Evolutionary conservation across 768 basidiomycete species (phyloP).

Genomic region (Austroboletus eburneus): DNA sequence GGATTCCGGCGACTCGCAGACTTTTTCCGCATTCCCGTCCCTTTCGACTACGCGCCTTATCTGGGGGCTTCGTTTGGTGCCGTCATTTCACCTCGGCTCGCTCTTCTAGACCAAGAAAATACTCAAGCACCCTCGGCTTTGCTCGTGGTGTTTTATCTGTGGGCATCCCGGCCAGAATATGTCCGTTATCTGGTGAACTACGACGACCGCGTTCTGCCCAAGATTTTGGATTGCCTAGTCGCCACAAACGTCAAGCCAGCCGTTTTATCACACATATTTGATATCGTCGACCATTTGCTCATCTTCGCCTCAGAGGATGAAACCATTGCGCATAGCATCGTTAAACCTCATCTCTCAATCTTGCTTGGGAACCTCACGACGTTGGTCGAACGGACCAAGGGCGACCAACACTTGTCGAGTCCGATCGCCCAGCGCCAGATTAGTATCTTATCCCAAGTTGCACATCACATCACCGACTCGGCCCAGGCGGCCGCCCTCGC

Average conservation of each 20-base stretch:
- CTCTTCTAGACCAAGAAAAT: constrained; percentile 74
- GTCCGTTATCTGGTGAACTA: constrained; percentile 64
- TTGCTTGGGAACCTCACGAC: constrained; percentile 70
- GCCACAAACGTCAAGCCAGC: constrained; percentile 83
- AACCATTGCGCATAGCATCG: constrained; percentile 45
- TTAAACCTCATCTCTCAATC: constrained; percentile 66
- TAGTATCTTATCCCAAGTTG: constrained; percentile 71
- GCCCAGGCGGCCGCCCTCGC: constrained; percentile 72
- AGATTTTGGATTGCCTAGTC: constrained; percentile 77
- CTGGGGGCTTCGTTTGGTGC: constrained; percentile 60
- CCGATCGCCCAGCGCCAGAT: constrained; percentile 81
- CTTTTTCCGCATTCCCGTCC: constrained; percentile 73
- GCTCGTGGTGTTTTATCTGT: constrained; percentile 78
- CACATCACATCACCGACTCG: constrained; percentile 66
- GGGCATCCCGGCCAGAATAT: constrained; percentile 59
- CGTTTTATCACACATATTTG: constrained; percentile 78
- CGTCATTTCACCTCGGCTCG: constrained; percentile 81
- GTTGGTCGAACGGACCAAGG: constrained; percentile 62
- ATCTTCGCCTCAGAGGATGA: constrained; percentile 49
- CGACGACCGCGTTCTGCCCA: constrained; percentile 64
- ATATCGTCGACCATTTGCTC: constrained; percentile 74
- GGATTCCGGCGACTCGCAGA: constrained; percentile 84
- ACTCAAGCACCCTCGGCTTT: constrained; percentile 88
- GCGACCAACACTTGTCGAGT: constrained; percentile 45
- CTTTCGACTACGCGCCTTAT: constrained; percentile 74